phyloP scores from a whole-genome alignment of 129 eudicot species.

The Logfia minima region DNA sequence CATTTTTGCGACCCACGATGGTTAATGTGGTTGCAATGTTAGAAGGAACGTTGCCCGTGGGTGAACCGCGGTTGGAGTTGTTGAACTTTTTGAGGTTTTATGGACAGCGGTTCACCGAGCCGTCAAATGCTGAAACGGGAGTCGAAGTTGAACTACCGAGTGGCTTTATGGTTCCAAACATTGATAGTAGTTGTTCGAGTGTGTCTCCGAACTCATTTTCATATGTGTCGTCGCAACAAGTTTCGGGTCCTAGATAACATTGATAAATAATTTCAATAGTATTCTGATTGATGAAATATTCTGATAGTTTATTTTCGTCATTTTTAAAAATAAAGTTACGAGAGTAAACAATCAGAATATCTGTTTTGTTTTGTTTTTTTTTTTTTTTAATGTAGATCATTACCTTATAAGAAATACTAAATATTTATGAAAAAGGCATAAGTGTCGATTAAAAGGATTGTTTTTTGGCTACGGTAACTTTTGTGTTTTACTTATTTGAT shows the following conservation, averaged over 20 bases:
- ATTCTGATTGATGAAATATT: conserved; percentile 1
- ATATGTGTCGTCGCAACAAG: conserved; percentile 62
- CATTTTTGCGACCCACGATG: conserved; percentile 67
- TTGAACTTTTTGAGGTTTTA: conserved; percentile 72
- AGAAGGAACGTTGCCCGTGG: conserved; percentile 59
- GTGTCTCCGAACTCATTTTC: conserved; percentile 41
- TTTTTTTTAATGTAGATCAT: conserved; percentile 3
- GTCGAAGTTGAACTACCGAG: conserved; percentile 24
- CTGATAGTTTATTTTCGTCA: conserved; percentile 23
- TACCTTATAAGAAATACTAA: not conserved
- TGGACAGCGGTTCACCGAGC: conserved; percentile 71
- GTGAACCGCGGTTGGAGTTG: conserved; percentile 53
- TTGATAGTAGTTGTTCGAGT: conserved; percentile 38
- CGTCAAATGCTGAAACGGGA: conserved; percentile 44
- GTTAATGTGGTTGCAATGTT: conserved; percentile 69
- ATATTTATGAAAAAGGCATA: not conserved
- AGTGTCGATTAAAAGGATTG: not conserved
- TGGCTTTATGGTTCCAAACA: conserved; percentile 20
- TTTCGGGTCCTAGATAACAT: conserved; percentile 81
- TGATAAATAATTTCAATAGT: not conserved
- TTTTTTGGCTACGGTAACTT: not conserved
- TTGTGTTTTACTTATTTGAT: no score
- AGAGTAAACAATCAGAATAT: conserved; percentile 9
- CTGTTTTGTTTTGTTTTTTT: not conserved
- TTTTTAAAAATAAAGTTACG: not conserved